A percentile compares a stretch with the other conserved stretches of the same genome.
Conservation (phyloP, 495 filamentous ascomycete genomes). For the Bryoglossum gracile region DNA sequence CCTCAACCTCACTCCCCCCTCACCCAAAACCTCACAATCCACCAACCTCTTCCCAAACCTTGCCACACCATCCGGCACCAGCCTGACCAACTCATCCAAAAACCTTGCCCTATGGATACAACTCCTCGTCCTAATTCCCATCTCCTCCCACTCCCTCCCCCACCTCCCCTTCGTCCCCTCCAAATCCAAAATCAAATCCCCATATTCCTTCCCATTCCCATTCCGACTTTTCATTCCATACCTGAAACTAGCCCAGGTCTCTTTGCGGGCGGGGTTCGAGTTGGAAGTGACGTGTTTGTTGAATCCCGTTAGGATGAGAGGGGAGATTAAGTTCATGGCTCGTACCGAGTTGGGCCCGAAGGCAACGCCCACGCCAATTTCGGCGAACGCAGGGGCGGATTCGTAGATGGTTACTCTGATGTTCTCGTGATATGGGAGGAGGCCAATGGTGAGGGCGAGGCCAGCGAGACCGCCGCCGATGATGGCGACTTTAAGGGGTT, state of each 20-base stretch:
- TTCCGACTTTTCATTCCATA: conserved; percentile 12
- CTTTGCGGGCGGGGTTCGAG: not conserved
- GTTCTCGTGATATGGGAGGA: conserved; percentile 1
- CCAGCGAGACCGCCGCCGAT: conserved; percentile 9
- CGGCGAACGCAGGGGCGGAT: conserved; percentile 9
- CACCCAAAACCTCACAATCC: conserved; percentile 26
- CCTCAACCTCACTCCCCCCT: conserved; percentile 31
- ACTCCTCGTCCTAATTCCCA: conserved; percentile 12
- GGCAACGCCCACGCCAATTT: conserved; percentile 53
- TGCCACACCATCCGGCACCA: conserved; percentile 40
- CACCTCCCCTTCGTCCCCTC: conserved; percentile 1
- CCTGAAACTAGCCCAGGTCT: conserved; percentile 11
- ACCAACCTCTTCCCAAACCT: conserved; percentile 39
- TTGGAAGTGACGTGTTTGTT: conserved; percentile 13
- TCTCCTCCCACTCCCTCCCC: not conserved
- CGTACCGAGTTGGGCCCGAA: conserved; percentile 51
- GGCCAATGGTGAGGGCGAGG: conserved; percentile 5
- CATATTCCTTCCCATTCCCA: conserved; percentile 14
- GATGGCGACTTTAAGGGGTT: conserved; percentile 6
- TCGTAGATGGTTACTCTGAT: conserved; percentile 19
- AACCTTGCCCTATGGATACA: conserved; percentile 50
- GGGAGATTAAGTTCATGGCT: conserved; percentile 37
- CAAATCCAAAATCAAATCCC: conserved; percentile 13
- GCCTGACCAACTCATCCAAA: conserved; percentile 46
- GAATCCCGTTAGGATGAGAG: conserved; percentile 5